Base-by-base conservation (phyloP, 2,329 filamentous ascomycete genomes). In the Thielaviopsis euricoi region DNA sequence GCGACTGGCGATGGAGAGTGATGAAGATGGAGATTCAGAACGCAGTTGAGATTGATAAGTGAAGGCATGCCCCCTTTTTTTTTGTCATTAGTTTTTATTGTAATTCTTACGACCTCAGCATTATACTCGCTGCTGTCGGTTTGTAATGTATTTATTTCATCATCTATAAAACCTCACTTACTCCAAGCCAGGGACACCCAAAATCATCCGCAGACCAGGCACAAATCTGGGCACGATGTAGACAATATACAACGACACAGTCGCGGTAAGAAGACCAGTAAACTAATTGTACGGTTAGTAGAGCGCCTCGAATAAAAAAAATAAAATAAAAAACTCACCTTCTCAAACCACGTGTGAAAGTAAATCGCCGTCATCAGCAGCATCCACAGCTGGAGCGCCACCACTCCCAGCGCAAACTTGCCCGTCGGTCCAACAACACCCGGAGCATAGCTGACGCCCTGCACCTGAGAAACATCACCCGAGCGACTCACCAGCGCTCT, bases 301-400 rank as follows among this genome's bases (percentile, higher is more conserved):
- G n/a, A n/a, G n/a, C n/a, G n/a, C n/a, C n/a, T n/a, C n/a, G 2
- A 4, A n/a, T 0, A 3, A 2, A 22, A 7, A 19, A n/a, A 25
- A 3, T 19, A 55, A 25, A 9, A n/a, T 19, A 10, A 25, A 21
- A 10, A 29, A 68, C 76, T 66, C 65, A 87, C 85, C 85, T 97
- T 98, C 74, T 98, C 93, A 65, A 94, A 84, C 90, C 91, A 97
- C 0, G 93, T 98, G 70, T 98, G 93, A 67, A 98, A 98, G 76
- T 91, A 98, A 46, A 94, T 90, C 2, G 90, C 90, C 48, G 93
- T 98, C 93, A 98, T 98, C 61, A 97, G 76, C 68, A 98, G 71
- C 93, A 98, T 98, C 88, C 93, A 97, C 74, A 84, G 80, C 66
- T 85, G 88, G 66, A 96, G 65, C 0, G 71, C 82, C 19, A 86